Evolutionary conservation across 495 filamentous ascomycete species (phyloP).

Genomic region (Aspergillus indologenus): DNA sequence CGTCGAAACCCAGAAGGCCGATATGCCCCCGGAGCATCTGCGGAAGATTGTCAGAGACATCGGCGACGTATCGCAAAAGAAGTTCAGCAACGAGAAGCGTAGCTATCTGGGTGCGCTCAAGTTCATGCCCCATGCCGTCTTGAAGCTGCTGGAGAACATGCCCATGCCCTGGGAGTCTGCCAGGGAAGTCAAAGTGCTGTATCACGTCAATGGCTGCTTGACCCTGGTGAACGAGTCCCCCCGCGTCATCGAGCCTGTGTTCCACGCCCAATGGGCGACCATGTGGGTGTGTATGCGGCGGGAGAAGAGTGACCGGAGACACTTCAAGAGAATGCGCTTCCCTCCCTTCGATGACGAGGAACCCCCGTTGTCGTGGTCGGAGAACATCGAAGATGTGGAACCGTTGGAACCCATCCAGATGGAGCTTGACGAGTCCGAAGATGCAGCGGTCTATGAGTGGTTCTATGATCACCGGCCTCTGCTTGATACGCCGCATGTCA

Average conservation of each 20-base stretch:
- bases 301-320: constrained; percentile 92
- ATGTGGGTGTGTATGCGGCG: constrained; percentile 99
- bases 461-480: constrained; percentile 95
- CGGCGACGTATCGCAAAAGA: constrained; percentile 98
- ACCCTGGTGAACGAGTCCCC: constrained; percentile 97
- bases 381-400: constrained; percentile 98
- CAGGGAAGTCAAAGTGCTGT: constrained; percentile 93
- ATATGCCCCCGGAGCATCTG: constrained; percentile 98
- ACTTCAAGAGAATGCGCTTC: constrained; percentile 99
- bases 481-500: constrained; percentile 88
- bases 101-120: constrained; percentile 97
- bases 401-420: constrained; percentile 98
- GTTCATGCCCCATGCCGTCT: constrained; percentile 99
- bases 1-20: constrained; percentile 95
- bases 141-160: constrained; percentile 99
- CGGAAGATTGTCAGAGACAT: constrained; percentile 99
- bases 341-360: constrained; percentile 99
- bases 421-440: constrained; percentile 97
- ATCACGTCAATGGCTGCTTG: constrained; percentile 96
- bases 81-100: constrained; percentile 97
- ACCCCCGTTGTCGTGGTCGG: constrained; percentile 93
- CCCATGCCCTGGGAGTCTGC: constrained; percentile 99
- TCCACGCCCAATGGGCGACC: constrained; percentile 97
- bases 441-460: constrained; percentile 89
- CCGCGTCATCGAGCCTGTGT: constrained; percentile 95